Evolutionary conservation across 495 filamentous ascomycete genomes (phyloP).

Genomic region (Penicillium mononematosum): DNA sequence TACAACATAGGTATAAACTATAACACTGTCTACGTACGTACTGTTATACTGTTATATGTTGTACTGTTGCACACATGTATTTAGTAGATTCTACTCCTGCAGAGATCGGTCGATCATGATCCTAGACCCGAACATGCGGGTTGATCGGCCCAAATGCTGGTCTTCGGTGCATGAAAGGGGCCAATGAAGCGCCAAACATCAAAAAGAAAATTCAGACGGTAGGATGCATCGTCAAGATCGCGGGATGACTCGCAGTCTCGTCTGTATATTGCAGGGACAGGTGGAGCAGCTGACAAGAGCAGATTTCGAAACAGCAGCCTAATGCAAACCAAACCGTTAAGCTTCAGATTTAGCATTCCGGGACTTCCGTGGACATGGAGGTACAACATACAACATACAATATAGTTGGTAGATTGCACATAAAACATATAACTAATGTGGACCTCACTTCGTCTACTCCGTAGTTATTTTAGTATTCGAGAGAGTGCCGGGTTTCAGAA

Average conservation of each 20-base stretch:
- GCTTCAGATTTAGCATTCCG: neutral
- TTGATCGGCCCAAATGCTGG: conserved; percentile 30
- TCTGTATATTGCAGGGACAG: conserved; percentile 24
- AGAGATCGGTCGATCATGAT: conserved; percentile 18
- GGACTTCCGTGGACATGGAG: too few species aligned
- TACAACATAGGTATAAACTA: too few species aligned
- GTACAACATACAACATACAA: too few species aligned
- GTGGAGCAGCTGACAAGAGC: conserved; percentile 20
- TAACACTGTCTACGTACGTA: too few species aligned
- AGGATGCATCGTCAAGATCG: conserved; percentile 17
- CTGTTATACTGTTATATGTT: too few species aligned
- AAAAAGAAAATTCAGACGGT: conserved; percentile 4
- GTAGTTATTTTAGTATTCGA: too few species aligned
- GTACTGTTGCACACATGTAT: too few species aligned
- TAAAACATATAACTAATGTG: too few species aligned
- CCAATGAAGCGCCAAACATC: conserved; percentile 14
- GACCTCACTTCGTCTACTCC: too few species aligned
- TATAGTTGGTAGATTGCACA: too few species aligned
- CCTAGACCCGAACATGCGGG: conserved; percentile 22
- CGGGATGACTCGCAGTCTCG: conserved; percentile 27
- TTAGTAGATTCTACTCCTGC: neutral
- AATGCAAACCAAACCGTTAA: conserved; percentile 1
- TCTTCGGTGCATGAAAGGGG: conserved; percentile 23
- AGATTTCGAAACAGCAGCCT: conserved; percentile 8
- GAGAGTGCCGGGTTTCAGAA: neutral